Conservation (phyloP, 306 rosid genomes). For the Lathyrus oleraceus region DNA sequence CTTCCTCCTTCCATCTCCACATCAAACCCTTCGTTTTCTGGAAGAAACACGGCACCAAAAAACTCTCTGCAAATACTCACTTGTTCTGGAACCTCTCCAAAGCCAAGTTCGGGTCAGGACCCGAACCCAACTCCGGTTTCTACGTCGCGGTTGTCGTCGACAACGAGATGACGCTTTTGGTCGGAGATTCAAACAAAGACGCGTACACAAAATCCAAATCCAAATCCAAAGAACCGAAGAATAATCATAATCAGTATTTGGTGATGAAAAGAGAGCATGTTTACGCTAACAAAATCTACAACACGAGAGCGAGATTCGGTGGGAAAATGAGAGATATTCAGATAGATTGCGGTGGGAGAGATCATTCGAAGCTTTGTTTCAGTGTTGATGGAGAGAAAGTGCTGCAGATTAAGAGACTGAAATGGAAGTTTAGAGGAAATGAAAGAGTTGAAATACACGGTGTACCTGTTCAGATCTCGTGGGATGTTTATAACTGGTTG, state of each 20-base stretch:
- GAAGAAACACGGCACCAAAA: slow-evolving; percentile 75
- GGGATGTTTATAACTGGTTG: slow-evolving; percentile 92
- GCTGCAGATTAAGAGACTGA: slow-evolving; percentile 40
- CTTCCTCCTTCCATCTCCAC: slow-evolving; percentile 54
- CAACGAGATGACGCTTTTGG: slow-evolving; percentile 55
- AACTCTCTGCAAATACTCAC: slow-evolving; percentile 47
- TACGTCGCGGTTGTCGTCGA: slow-evolving; percentile 77
- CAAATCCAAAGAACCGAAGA: slow-evolving; percentile 41
- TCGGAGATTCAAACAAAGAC: slow-evolving; percentile 63
- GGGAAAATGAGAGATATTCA: slow-evolving; percentile 59
- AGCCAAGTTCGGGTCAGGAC: slow-evolving; percentile 63
- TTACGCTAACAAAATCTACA: slow-evolving; percentile 56
- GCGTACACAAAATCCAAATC: slow-evolving; percentile 59
- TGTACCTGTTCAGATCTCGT: slow-evolving; percentile 67
- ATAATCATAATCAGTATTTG: slow-evolving; percentile 43
- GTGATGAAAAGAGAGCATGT: slow-evolving; percentile 75
- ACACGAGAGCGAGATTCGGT: slow-evolving; percentile 63
- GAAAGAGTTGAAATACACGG: slow-evolving; percentile 72
- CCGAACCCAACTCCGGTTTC: slow-evolving; percentile 70
- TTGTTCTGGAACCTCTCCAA: slow-evolving; percentile 76
- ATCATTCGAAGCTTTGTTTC: slow-evolving; percentile 36
- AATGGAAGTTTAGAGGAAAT: slow-evolving; percentile 82
- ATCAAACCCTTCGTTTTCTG: slow-evolving; percentile 75
- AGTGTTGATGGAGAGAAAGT: slow-evolving; percentile 41
- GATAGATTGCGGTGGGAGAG: slow-evolving; percentile 59